These are phyloP conservation scores for Saturnispora kantuleensis DNA, from an alignment of 805 yeast genomes.

Conservation along the genomic window DNA sequence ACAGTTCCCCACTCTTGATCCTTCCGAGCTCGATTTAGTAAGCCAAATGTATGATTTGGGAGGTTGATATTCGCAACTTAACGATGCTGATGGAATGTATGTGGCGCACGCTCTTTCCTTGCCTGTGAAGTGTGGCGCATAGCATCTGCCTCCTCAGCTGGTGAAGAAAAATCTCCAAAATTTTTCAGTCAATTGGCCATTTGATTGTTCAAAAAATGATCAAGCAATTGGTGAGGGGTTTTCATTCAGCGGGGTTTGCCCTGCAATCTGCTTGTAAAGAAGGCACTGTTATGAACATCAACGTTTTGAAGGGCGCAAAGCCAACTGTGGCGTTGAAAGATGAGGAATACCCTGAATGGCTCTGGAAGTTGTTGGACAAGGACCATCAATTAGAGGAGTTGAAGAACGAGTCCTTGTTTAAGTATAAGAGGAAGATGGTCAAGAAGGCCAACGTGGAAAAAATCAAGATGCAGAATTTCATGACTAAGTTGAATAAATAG, in stretches of 20 bases:
- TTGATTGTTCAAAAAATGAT: slow-evolving; percentile 1
- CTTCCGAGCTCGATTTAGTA: too few species aligned
- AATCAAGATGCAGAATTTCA: slow-evolving; percentile 73
- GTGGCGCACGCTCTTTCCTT: background rate
- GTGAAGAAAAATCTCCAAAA: background rate
- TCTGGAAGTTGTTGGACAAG: slow-evolving; percentile 75
- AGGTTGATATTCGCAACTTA: too few species aligned
- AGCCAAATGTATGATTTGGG: too few species aligned
- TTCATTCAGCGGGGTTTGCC: slow-evolving; percentile 13
- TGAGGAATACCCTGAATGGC: slow-evolving; percentile 87
- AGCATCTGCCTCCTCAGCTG: background rate
- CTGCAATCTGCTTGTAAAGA: slow-evolving; percentile 47
- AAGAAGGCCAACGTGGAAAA: slow-evolving; percentile 56
- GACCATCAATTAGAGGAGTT: slow-evolving; percentile 48
- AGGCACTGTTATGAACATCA: slow-evolving; percentile 65
- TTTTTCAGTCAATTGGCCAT: background rate
- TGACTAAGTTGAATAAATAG: slow-evolving; percentile 38
- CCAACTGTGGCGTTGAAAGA: slow-evolving; percentile 87
- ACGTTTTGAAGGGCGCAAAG: slow-evolving; percentile 67
- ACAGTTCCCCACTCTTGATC: too few species aligned
- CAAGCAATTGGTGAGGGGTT: slow-evolving; percentile 12
- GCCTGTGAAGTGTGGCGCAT: background rate
- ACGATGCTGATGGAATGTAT: background rate
- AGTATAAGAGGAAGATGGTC: slow-evolving; percentile 59
- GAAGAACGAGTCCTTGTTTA: slow-evolving; percentile 46